phyloP scores from a whole-genome alignment of 2,329 filamentous ascomycete species.

The Epichloe uncinata region DNA sequence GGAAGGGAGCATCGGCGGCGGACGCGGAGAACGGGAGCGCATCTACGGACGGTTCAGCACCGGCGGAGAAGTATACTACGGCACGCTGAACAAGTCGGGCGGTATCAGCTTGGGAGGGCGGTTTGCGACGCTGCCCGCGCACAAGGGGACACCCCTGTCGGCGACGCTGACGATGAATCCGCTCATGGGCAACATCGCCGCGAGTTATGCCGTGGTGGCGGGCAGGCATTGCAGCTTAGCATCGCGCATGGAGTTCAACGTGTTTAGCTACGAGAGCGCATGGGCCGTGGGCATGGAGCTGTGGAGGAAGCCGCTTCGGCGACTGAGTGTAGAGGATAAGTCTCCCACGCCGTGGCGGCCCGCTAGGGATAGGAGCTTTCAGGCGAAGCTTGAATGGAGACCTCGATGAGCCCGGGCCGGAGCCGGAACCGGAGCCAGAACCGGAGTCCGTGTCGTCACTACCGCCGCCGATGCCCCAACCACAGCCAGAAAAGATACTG shows the following conservation, averaged over 20 bases:
- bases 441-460: not conserved
- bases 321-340: constrained; percentile 24
- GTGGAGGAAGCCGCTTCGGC: constrained; percentile 53
- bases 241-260: constrained; percentile 90
- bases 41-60: constrained; percentile 76
- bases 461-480: not conserved
- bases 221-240: constrained; percentile 73
- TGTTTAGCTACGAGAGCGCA: constrained; percentile 95
- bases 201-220: constrained; percentile 83
- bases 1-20: constrained; percentile 11
- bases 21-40: constrained; percentile 36
- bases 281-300: constrained; percentile 86
- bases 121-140: constrained; percentile 74
- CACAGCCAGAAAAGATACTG: constrained; percentile 2
- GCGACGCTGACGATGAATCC: constrained; percentile 90
- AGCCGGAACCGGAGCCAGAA: constrained; percentile 26
- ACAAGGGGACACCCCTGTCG: constrained; percentile 78
- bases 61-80: constrained; percentile 91
- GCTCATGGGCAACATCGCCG: constrained; percentile 83
- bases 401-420: constrained; percentile 28
- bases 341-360: constrained; percentile 6
- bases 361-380: constrained; percentile 27
- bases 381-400: constrained; percentile 40
- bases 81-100: constrained; percentile 83
- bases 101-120: constrained; percentile 79